Conservation (phyloP, 257 asterid species). For the Jaltomata sinuosa region DNA sequence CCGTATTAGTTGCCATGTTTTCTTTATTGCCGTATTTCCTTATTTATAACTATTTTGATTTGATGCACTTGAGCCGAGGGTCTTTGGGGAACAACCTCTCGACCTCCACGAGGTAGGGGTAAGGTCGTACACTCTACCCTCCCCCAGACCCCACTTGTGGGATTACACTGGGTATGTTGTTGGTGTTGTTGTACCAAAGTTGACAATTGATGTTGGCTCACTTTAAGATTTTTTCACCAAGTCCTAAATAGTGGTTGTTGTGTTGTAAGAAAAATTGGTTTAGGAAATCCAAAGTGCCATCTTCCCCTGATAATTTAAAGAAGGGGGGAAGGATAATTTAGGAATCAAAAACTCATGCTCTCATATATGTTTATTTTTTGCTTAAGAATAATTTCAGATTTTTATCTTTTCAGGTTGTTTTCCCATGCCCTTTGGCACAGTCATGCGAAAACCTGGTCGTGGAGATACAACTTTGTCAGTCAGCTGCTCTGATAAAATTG, state of each 20-base stretch:
- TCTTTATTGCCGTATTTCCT: neutral
- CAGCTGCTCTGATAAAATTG: constrained; percentile 97
- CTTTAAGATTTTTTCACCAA: neutral
- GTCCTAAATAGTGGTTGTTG: neutral
- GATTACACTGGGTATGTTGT: neutral
- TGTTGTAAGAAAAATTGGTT: neutral
- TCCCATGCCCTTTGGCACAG: constrained; percentile 43
- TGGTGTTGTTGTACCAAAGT: neutral
- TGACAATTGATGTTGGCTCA: neutral
- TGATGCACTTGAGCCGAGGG: neutral
- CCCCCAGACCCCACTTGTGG: neutral
- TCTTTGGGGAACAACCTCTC: neutral
- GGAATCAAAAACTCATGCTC: neutral
- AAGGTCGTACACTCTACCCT: neutral
- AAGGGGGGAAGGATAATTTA: neutral
- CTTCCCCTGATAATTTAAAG: neutral
- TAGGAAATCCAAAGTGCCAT: neutral
- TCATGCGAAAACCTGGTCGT: constrained; percentile 93
- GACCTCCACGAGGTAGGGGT: neutral
- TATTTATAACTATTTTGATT: neutral
- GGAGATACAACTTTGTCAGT: constrained; percentile 92
- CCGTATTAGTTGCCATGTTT: neutral
- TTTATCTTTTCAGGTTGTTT: constrained; percentile 15
- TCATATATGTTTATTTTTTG: neutral
- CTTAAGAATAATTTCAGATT: neutral